Evolutionary conservation across 169 alveolate genomes (phyloP).

Genomic region (Cryptosporidium baileyi): DNA sequence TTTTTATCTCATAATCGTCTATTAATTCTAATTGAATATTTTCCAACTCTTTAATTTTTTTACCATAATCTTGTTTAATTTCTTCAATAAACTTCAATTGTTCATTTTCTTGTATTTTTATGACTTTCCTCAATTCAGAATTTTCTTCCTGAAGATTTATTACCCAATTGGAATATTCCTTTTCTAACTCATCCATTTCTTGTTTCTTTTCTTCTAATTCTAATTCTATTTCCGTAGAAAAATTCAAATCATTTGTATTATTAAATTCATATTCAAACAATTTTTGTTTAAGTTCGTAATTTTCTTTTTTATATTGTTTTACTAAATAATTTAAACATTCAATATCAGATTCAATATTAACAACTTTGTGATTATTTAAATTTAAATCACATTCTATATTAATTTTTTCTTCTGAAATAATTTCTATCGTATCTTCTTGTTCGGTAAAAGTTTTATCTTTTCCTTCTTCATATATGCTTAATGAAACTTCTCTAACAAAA

Average conservation of each 20-base stretch:
- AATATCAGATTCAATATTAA: not conserved
- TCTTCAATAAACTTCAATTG: not conserved
- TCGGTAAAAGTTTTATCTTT: not conserved
- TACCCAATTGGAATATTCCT: slow-evolving; percentile 58
- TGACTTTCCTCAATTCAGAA: slow-evolving; percentile 16
- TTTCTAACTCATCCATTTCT: slow-evolving; percentile 21
- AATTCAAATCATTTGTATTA: not conserved
- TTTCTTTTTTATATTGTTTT: slow-evolving; percentile 44
- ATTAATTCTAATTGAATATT: not conserved
- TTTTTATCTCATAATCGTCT: slow-evolving; percentile 9
- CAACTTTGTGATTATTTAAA: not conserved
- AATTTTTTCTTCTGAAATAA: too few relatives aligned
- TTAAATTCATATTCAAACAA: slow-evolving; percentile 33
- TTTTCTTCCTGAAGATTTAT: slow-evolving; percentile 45
- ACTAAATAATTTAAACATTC: slow-evolving; percentile 9
- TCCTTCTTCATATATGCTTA: not conserved
- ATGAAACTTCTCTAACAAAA: not conserved
- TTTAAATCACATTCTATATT: not conserved
- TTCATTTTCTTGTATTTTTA: slow-evolving; percentile 9
- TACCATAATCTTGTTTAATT: not conserved
- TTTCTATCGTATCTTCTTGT: too few relatives aligned
- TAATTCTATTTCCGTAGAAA: not conserved
- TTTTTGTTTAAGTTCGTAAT: slow-evolving; percentile 47
- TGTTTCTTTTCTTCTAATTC: slow-evolving; percentile 41
- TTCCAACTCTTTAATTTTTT: not conserved